A percentile compares a stretch with the other conserved stretches of the same genome.
Evolutionary conservation across 352 stramenopile species (phyloP).

Genomic region (Phytopythium aichiense): DNA sequence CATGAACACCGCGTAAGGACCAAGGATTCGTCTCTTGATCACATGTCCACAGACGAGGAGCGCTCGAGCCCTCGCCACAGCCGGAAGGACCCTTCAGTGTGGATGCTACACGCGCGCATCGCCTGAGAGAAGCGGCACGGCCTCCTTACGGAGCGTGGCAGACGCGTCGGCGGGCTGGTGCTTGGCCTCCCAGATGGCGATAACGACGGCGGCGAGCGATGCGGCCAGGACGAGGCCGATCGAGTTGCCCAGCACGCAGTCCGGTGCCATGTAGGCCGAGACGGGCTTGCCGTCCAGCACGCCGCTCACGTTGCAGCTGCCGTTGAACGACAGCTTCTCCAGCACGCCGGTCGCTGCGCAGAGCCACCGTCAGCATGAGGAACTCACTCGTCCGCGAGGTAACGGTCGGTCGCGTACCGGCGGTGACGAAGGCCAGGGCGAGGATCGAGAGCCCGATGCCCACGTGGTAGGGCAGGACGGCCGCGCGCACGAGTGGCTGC

Average conservation of each 20-base stretch:
- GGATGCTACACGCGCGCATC: constrained; percentile 7
- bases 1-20: background rate
- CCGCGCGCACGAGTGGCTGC: constrained; percentile 28
- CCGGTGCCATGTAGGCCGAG: constrained; percentile 62
- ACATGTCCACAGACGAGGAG: no score
- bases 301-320: constrained; percentile 77
- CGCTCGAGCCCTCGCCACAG: no score
- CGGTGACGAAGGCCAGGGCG: constrained; percentile 54
- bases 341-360: constrained; percentile 48
- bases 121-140: constrained; percentile 33
- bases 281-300: constrained; percentile 55
- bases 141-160: constrained; percentile 24
- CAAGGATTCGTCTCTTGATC: background rate
- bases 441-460: constrained; percentile 60
- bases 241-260: constrained; percentile 74
- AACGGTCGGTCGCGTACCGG: constrained; percentile 31
- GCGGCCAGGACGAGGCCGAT: constrained; percentile 63
- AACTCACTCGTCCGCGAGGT: no score
- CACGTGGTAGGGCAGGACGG: constrained; percentile 61
- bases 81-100: no score
- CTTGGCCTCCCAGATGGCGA: constrained; percentile 55
- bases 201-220: constrained; percentile 32
- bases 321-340: constrained; percentile 85
- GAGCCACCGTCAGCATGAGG: background rate
- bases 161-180: constrained; percentile 15